A percentile compares a stretch with the other conserved stretches of the same genome.
Conservation (phyloP, 345 rosid genomes). For the Camelina laxa region DNA sequence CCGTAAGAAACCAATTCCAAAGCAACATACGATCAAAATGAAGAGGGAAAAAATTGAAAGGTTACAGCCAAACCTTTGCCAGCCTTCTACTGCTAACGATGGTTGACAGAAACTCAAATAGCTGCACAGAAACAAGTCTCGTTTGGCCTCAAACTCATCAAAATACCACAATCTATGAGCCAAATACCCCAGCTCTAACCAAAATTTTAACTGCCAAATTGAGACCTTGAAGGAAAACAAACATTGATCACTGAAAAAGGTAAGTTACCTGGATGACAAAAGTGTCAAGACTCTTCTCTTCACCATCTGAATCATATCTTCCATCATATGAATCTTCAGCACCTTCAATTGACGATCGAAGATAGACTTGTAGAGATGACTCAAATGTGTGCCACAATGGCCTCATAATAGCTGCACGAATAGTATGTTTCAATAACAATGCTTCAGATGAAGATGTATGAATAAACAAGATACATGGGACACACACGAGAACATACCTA, state of each 20-base stretch:
- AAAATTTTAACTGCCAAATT: slow-evolving; percentile 5
- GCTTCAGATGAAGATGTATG: slow-evolving; percentile 20
- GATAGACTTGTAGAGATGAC: slow-evolving; percentile 73
- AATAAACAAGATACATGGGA: slow-evolving; percentile 17
- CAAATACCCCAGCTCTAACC: slow-evolving; percentile 24
- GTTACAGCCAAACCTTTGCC: slow-evolving; percentile 62
- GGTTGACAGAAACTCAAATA: slow-evolving; percentile 88
- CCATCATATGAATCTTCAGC: slow-evolving; percentile 75
- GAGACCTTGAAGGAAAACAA: slow-evolving; percentile 24
- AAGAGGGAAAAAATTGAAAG: slow-evolving; percentile 12
- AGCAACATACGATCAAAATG: slow-evolving; percentile 15
- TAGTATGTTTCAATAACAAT: slow-evolving; percentile 29
- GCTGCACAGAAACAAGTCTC: slow-evolving; percentile 57
- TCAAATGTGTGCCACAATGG: slow-evolving; percentile 93
- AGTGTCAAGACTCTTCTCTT: slow-evolving; percentile 88
- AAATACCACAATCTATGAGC: slow-evolving; percentile 4
- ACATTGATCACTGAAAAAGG: slow-evolving; percentile 16
- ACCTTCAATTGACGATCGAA: slow-evolving; percentile 76
- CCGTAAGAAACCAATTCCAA: slow-evolving; percentile 22
- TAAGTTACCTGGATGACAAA: slow-evolving; percentile 78
- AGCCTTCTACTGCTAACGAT: slow-evolving; percentile 69
- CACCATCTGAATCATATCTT: slow-evolving; percentile 94
- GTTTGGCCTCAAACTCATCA: slow-evolving; percentile 26
- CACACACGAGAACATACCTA: slow-evolving; percentile 56
- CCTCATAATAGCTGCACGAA: slow-evolving; percentile 70